These are phyloP conservation scores for Corniculantispora saksenae DNA, from an alignment of 2,329 filamentous ascomycete species.

Conservation along the genomic window DNA sequence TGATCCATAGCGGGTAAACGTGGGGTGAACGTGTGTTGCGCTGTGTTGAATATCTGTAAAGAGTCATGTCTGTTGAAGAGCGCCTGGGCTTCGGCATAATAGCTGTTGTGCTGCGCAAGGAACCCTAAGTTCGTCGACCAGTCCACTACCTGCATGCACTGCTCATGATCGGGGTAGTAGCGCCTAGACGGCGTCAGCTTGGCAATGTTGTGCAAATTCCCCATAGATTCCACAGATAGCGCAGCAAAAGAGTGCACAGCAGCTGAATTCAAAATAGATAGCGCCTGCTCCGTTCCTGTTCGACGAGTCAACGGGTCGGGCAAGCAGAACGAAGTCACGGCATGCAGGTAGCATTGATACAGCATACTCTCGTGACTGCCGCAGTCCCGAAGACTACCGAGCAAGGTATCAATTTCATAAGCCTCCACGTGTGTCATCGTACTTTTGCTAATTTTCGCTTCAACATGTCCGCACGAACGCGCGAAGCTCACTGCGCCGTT, in stretches of 20 bases:
- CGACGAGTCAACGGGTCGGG: constrained; percentile 47
- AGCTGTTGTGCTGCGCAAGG: constrained; percentile 1
- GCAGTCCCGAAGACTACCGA: constrained; percentile 43
- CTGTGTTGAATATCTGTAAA: not conserved
- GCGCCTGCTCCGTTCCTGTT: constrained; percentile 56
- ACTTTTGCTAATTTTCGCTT: not conserved
- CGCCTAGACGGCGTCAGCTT: not conserved
- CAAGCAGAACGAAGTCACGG: constrained; percentile 51
- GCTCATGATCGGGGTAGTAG: not conserved
- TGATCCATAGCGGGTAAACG: not conserved
- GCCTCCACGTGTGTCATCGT: too few relatives aligned
- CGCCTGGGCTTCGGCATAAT: not conserved
- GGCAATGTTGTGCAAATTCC: not conserved
- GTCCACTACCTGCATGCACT: not conserved
- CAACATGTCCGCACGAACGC: not conserved
- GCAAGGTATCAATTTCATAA: constrained; percentile 1
- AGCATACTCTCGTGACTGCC: constrained; percentile 55
- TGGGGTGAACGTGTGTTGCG: not conserved
- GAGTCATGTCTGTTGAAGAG: too few relatives aligned
- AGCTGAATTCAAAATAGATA: constrained; percentile 48
- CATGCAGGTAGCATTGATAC: constrained; percentile 52
- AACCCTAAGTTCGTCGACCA: not conserved
- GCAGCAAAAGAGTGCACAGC: constrained; percentile 43
- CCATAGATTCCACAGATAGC: not conserved
- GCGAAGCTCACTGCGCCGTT: constrained; percentile 1